Evolutionary conservation across 1,139 yeast genomes (phyloP).

Genomic region (Trichomonascaceae sp.): DNA sequence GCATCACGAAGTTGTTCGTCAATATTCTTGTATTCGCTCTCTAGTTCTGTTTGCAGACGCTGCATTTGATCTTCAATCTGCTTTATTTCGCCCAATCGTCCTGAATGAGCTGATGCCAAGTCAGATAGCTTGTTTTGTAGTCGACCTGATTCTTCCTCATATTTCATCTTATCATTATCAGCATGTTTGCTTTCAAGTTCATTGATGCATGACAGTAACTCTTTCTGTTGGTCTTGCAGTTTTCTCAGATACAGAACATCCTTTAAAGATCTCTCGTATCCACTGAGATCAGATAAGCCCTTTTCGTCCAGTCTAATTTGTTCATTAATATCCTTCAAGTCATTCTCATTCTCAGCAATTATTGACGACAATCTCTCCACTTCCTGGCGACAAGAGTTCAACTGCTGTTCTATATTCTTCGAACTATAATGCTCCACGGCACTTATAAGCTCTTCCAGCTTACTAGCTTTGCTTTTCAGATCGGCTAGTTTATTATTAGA

Average conservation of each 20-base stretch:
- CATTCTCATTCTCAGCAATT: constrained; percentile 17
- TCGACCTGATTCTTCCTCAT: constrained; percentile 50
- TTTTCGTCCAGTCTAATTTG: constrained; percentile 30
- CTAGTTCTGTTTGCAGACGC: constrained; percentile 51
- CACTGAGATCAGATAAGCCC: constrained; percentile 43
- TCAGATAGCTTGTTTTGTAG: constrained; percentile 52
- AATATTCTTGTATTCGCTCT: constrained; percentile 64
- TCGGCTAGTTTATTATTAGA: constrained; percentile 12
- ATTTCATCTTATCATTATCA: constrained; percentile 54
- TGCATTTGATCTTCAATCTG: constrained; percentile 73
- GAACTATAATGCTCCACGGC: constrained; percentile 16
- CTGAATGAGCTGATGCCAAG: constrained; percentile 64
- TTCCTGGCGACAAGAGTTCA: constrained; percentile 15
- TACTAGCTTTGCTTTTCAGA: constrained; percentile 13
- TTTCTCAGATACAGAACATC: constrained; percentile 50
- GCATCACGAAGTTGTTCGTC: constrained; percentile 60
- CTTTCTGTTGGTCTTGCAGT: constrained; percentile 34
- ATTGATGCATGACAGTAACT: constrained; percentile 35
- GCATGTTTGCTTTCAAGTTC: constrained; percentile 56
- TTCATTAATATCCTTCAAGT: constrained; percentile 17
- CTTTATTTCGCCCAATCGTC: constrained; percentile 76
- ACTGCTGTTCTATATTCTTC: constrained; percentile 13
- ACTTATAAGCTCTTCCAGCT: constrained; percentile 12
- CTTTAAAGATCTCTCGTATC: constrained; percentile 47
- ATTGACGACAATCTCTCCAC: constrained; percentile 10